A percentile compares a stretch with the other conserved stretches of the same genome.
These are phyloP conservation scores for Chytriomyces sp. DNA, from an alignment of 192 early-diverging fungal genomes.

Conservation along the genomic window DNA sequence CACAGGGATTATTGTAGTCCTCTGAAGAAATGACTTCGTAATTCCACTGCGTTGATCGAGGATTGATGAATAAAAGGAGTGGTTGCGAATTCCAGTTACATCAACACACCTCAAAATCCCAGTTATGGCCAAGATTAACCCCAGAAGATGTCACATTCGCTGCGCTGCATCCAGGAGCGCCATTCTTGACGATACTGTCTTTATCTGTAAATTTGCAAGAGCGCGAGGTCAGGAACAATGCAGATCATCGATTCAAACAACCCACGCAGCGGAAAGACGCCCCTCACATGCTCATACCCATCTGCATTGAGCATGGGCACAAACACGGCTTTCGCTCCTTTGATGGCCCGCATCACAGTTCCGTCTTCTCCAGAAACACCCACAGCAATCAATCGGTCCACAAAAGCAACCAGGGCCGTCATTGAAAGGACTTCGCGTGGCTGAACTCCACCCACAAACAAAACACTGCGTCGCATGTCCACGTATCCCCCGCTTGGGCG, in stretches of 20 bases:
- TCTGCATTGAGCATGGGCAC: constrained; percentile 41
- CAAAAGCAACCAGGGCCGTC: neutral
- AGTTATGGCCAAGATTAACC: constrained; percentile 41
- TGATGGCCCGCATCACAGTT: neutral
- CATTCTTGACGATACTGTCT: constrained; percentile 33
- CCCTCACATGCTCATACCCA: constrained; percentile 32
- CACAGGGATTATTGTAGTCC: constrained; percentile 35
- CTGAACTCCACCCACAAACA: constrained; percentile 22
- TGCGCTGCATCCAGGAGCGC: constrained; percentile 4
- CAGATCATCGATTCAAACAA: neutral
- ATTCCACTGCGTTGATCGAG: constrained; percentile 27
- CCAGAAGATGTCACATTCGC: constrained; percentile 14
- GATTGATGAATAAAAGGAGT: neutral
- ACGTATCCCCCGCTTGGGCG: neutral
- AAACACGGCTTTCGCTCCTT: constrained; percentile 5
- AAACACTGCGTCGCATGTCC: constrained; percentile 14
- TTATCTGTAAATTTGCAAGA: neutral
- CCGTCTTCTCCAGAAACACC: neutral
- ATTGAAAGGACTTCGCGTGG: constrained; percentile 31
- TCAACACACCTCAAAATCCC: constrained; percentile 34
- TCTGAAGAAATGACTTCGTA: constrained; percentile 16
- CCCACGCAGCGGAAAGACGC: constrained; percentile 12
- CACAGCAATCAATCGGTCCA: neutral
- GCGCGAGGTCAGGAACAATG: neutral
- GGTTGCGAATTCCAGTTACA: neutral